phyloP scores from a whole-genome alignment of 306 rosid genomes.

The Malus fusca region DNA sequence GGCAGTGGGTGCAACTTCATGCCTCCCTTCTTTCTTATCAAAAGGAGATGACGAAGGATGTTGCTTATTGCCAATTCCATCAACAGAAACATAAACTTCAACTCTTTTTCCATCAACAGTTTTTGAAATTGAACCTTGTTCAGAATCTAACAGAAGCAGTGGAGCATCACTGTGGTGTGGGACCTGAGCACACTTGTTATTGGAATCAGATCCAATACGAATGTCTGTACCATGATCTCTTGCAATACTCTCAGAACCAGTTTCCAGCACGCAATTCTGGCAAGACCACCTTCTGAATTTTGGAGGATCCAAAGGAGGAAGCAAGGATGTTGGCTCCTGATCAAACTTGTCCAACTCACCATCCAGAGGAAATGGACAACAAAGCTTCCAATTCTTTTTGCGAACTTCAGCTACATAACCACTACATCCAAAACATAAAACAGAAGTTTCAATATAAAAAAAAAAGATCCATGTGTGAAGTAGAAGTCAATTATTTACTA shows the following conservation, averaged over 20 bases:
- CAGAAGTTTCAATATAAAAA: background rate
- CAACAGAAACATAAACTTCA: conserved; percentile 32
- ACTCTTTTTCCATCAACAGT: conserved; percentile 33
- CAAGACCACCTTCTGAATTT: conserved; percentile 50
- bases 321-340: conserved; percentile 30
- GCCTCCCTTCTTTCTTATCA: conserved; percentile 40
- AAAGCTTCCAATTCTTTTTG: conserved; percentile 65
- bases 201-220: conserved; percentile 27
- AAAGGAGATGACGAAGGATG: conserved; percentile 25
- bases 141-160: conserved; percentile 29
- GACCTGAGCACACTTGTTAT: conserved; percentile 16
- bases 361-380: conserved; percentile 73
- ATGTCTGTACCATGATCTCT: conserved; percentile 22
- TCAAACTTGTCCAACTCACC: conserved; percentile 31
- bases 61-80: conserved; percentile 21
- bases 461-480: background rate
- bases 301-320: conserved; percentile 55
- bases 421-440: conserved; percentile 39
- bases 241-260: conserved; percentile 25
- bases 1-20: conserved; percentile 24
- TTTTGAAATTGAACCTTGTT: conserved; percentile 35
- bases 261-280: conserved; percentile 37
- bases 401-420: conserved; percentile 80
- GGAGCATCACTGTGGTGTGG: conserved; percentile 14
- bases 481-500: conserved; percentile 14